phyloP scores from a whole-genome alignment of 768 basidiomycete species.

The Podaxis mareebaensis region DNA sequence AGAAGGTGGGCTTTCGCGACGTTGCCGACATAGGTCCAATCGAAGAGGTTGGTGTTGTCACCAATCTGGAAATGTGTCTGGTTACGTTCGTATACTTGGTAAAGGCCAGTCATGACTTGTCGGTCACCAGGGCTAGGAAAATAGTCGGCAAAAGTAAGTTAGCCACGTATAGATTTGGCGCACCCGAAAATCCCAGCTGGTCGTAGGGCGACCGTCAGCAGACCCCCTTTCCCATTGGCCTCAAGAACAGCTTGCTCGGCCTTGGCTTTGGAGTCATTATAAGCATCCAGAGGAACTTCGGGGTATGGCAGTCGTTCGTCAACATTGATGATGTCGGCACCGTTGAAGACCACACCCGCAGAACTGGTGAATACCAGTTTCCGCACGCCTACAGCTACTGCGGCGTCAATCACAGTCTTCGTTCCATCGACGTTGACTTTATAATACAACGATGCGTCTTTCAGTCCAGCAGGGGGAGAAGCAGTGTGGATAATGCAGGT shows the following conservation, averaged over 20 bases:
- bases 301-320: slow-evolving; percentile 87
- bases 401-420: slow-evolving; percentile 79
- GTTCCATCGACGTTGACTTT: slow-evolving; percentile 96
- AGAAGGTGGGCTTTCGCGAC: slow-evolving; percentile 92
- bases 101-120: slow-evolving; percentile 79
- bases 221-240: slow-evolving; percentile 82
- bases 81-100: slow-evolving; percentile 72
- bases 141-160: slow-evolving; percentile 3
- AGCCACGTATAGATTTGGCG: slow-evolving; percentile 24
- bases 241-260: slow-evolving; percentile 82
- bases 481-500: slow-evolving; percentile 97
- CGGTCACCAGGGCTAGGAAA: slow-evolving; percentile 81
- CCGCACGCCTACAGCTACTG: slow-evolving; percentile 65
- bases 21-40: slow-evolving; percentile 97
- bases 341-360: slow-evolving; percentile 88
- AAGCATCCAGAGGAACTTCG: slow-evolving; percentile 78
- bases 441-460: slow-evolving; percentile 73
- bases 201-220: slow-evolving; percentile 86
- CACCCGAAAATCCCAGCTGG: slow-evolving; percentile 97
- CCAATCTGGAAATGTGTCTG: slow-evolving; percentile 95
- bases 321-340: slow-evolving; percentile 74
- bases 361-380: slow-evolving; percentile 96
- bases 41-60: slow-evolving; percentile 89
- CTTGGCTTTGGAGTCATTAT: slow-evolving; percentile 92
- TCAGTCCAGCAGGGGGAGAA: slow-evolving; percentile 68